Percentiles rank a stretch among this genome's conserved stretches.
Conservation (phyloP, 73 alveolate genomes). For the Paramecium primaurelia region DNA sequence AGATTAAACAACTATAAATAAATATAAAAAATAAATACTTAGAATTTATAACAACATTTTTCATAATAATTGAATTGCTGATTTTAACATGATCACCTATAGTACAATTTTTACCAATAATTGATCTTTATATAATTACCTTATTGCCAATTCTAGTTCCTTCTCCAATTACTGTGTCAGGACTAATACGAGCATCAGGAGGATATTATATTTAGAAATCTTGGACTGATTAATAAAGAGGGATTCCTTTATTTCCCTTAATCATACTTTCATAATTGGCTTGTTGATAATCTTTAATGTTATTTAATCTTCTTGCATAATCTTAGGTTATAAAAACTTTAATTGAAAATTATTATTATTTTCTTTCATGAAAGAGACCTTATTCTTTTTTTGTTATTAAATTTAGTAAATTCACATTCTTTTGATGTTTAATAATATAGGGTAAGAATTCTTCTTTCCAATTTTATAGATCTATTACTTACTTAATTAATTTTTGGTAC, state of each 20-base stretch:
- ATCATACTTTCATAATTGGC: slow-evolving; percentile 42
- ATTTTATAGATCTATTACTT: neutral
- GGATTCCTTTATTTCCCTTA: slow-evolving; percentile 42
- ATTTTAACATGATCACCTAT: slow-evolving; percentile 57
- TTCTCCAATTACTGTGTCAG: slow-evolving; percentile 27
- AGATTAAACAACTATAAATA: neutral
- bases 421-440: neutral
- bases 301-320: slow-evolving; percentile 40
- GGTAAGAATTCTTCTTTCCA: slow-evolving; percentile 53
- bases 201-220: neutral
- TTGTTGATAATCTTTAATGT: slow-evolving; percentile 41
- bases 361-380: neutral
- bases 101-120: slow-evolving; percentile 25
- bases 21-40: neutral
- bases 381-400: neutral
- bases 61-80: slow-evolving; percentile 42
- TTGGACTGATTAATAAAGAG: neutral
- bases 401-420: neutral
- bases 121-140: neutral
- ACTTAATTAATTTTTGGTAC: neutral
- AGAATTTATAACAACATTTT: neutral
- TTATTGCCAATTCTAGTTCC: slow-evolving; percentile 10
- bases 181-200: neutral
- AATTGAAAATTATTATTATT: neutral
- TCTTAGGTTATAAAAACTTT: neutral